These are phyloP conservation scores for Populus hybrid DNA, from an alignment of 441 rosid species.

Conservation along the genomic window DNA sequence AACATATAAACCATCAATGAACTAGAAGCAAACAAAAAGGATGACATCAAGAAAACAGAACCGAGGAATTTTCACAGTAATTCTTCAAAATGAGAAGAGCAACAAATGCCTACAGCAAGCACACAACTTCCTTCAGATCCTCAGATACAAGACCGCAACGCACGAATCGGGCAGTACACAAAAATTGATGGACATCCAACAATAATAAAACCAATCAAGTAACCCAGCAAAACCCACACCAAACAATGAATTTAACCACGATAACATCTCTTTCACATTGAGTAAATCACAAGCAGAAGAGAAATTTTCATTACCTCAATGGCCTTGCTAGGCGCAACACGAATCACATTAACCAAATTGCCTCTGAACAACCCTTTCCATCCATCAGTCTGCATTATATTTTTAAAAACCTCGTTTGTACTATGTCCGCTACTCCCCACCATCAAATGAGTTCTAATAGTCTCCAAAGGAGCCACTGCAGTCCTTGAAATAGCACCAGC, in stretches of 20 bases:
- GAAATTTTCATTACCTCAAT: slow-evolving; percentile 60
- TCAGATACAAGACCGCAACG: background rate
- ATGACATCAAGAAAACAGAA: slow-evolving; percentile 17
- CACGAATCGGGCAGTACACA: slow-evolving; percentile 19
- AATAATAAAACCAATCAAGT: slow-evolving; percentile 25
- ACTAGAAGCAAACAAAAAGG: slow-evolving; percentile 13
- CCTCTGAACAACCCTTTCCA: slow-evolving; percentile 97
- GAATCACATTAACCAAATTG: slow-evolving; percentile 85
- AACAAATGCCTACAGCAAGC: background rate
- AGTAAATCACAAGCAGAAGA: background rate
- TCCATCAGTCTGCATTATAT: slow-evolving; percentile 81
- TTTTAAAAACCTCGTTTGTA: slow-evolving; percentile 58
- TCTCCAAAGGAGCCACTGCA: slow-evolving; percentile 92
- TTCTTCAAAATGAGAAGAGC: slow-evolving; percentile 33
- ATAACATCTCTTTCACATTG: background rate
- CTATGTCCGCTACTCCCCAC: slow-evolving; percentile 87
- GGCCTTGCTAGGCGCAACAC: slow-evolving; percentile 95
- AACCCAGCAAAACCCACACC: background rate
- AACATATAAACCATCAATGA: background rate
- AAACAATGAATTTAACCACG: slow-evolving; percentile 1
- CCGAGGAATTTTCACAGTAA: background rate
- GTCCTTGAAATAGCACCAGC: slow-evolving; percentile 95
- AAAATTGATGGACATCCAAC: background rate
- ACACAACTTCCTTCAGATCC: background rate
- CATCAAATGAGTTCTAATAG: slow-evolving; percentile 94